Base-by-base conservation (phyloP, 2,329 filamentous ascomycete species). In the Trichoderma aggressivum region DNA sequence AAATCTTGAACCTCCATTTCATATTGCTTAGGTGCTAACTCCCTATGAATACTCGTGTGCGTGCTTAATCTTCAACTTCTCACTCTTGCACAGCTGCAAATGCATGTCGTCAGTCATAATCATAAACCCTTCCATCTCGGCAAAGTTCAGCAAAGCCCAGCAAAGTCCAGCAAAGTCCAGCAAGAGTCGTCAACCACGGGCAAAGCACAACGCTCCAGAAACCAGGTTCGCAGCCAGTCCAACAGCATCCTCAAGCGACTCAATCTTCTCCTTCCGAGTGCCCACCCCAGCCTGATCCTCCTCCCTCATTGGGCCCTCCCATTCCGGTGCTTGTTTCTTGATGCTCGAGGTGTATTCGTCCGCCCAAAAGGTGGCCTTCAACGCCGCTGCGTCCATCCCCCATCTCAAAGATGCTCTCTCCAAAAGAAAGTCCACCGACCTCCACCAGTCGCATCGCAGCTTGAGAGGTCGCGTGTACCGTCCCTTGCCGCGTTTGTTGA, bases 391-490 rank as follows among this genome's bases (percentile, higher is more conserved):
- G 18, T 73, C 36, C 56, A 62, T 59, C 7, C 32, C 18, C 70
- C 65, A 70, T 3, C 30, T 39, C 30, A 43, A 5, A 18, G 72
- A 70, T 30, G 74, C 65, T 53, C 63, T 50, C 18, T 68, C 72
- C 26, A 75, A 50, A 18, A 74, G 71, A 3, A 8, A 14, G 12
- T 75, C 72, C 12, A 75, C 59, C 7, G 72, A 63, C 32, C 59
- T 56, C 63, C 70, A 67, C 73, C 73, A 75, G 18, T 65, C 56
- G 58, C 69, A 67, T 21, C 69, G 67, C 55, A 75, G 50, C 18
- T 55, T 55, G 3, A 72, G 43, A 50, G 65, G 65, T 21, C 65
- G 70, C 8, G 26, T 72, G 43, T 59, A 64, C 12, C 65, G 59
- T 8, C 70, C 70, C 24, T 56, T 55, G 12, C 34, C 24, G 16